A percentile compares a stretch with the other conserved stretches of the same genome.
These are phyloP conservation scores for Alnus glutinosa DNA, from an alignment of 306 rosid species.

Conservation along the genomic window DNA sequence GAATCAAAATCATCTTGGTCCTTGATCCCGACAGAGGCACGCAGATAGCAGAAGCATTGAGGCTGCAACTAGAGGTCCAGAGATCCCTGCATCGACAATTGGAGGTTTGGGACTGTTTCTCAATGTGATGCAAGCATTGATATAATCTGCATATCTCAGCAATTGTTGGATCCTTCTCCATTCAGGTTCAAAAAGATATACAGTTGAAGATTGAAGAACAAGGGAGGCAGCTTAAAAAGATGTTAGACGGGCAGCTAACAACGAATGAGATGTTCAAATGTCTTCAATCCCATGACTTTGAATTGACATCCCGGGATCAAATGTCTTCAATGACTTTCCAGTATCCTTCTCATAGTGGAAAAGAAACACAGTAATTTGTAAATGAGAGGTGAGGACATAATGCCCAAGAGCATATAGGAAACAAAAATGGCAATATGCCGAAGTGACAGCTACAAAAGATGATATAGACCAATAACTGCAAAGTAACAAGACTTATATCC, in stretches of 20 bases:
- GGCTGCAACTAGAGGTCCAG: neutral
- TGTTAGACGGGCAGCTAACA: neutral
- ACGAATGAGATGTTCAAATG: neutral
- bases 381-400: neutral
- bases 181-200: neutral
- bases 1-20: neutral
- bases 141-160: constrained; percentile 1
- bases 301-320: neutral
- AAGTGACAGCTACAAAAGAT: neutral
- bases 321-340: neutral
- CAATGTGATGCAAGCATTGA: neutral
- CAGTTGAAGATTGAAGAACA: neutral
- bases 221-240: neutral
- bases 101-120: neutral
- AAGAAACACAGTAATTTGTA: neutral
- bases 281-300: neutral
- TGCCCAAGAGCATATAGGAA: neutral
- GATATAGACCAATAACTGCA: neutral
- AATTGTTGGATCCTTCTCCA: neutral
- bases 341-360: neutral
- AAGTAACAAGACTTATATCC: neutral
- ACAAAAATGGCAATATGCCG: neutral
- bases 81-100: neutral
- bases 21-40: constrained; percentile 3
- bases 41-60: neutral